Evolutionary conservation across 768 basidiomycete genomes (phyloP).

Genomic region (Russula griseocarnosa): DNA sequence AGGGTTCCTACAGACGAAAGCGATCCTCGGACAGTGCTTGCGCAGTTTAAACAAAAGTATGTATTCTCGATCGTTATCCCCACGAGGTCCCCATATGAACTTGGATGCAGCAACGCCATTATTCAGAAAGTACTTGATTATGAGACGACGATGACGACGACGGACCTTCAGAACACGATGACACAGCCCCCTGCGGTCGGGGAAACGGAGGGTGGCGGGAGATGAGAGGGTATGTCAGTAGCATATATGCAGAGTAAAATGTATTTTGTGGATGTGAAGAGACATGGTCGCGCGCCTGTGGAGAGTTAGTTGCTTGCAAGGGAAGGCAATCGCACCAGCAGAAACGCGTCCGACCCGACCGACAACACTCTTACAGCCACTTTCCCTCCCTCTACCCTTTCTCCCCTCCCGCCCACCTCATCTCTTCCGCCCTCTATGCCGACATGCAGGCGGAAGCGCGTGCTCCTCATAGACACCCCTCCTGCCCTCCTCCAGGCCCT

Average conservation of each 20-base stretch:
- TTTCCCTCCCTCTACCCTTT: slow-evolving; percentile 27
- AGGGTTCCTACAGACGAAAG: slow-evolving; percentile 37
- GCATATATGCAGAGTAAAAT: not conserved
- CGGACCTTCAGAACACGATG: slow-evolving; percentile 8
- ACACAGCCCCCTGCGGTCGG: not conserved
- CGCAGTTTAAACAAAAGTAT: slow-evolving; percentile 68
- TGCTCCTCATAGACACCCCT: slow-evolving; percentile 80
- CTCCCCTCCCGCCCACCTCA: slow-evolving; percentile 26
- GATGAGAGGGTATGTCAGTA: not conserved
- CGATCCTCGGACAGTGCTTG: slow-evolving; percentile 49
- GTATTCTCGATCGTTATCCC: not conserved
- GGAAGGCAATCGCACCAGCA: slow-evolving; percentile 9
- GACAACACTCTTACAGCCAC: slow-evolving; percentile 22
- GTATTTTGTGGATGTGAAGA: not conserved
- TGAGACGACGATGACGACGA: not conserved
- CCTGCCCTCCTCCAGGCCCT: slow-evolving; percentile 61
- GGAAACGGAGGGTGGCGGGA: not conserved
- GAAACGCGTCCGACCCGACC: slow-evolving; percentile 27
- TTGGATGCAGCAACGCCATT: slow-evolving; percentile 43
- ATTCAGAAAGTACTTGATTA: slow-evolving; percentile 58
- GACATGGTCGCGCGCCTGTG: slow-evolving; percentile 1
- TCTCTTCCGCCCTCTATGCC: slow-evolving; percentile 53
- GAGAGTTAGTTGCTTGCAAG: slow-evolving; percentile 4
- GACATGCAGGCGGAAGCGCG: slow-evolving; percentile 85
- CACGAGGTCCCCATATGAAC: slow-evolving; percentile 13